Base-by-base conservation (phyloP, 1,139 yeast species). In the Blastobotrys elegans region DNA sequence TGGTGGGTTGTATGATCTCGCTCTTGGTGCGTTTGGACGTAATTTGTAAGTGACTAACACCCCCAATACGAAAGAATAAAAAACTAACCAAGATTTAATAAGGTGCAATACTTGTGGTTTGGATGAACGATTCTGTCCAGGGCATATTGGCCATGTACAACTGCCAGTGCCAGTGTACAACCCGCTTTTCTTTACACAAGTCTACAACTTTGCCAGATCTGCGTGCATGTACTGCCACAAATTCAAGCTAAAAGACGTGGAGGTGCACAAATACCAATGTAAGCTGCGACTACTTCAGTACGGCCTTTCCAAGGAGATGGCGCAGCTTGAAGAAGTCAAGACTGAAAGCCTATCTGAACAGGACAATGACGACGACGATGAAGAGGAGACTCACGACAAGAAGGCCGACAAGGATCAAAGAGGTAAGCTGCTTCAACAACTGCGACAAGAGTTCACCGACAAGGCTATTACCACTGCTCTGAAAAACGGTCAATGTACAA, bases 71-170 rank as follows among this genome's bases (percentile, higher is more conserved):
- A 38, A n/a, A 5, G 20, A 48, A 10, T 17, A 18, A 17, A 13
- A 13, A 20, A 40, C 46, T 32, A 27, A 39, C 11, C 8, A 37
- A 50, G 47, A 11, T 52, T 56, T n/a, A n/a, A n/a, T n/a, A n/a
- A 52, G 72, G 47, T 90, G 99, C 77, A 76, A 94, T 26, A 92
- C 98, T 2, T 94, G 99, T 77, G 97, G 97, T 24, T 74, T 92
- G 54, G 96, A 89, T 65, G 97, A 92, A 59, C 81, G 86, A 62
- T 84, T 80, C 61, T 94, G 99, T 71, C 97, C 97, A 2, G 99
- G 99, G 33, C 99, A 94, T 67, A 89, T 88, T 70, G 99, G 99
- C 51, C 98, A 94, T 67, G 89, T 94, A 52, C 97, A 92, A 65
- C 76, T 94, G 57, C 98, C 98, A 8, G 84, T 88, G 35, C 96